Conservation (phyloP, 345 rosid genomes). For the Corymbia maculata region DNA sequence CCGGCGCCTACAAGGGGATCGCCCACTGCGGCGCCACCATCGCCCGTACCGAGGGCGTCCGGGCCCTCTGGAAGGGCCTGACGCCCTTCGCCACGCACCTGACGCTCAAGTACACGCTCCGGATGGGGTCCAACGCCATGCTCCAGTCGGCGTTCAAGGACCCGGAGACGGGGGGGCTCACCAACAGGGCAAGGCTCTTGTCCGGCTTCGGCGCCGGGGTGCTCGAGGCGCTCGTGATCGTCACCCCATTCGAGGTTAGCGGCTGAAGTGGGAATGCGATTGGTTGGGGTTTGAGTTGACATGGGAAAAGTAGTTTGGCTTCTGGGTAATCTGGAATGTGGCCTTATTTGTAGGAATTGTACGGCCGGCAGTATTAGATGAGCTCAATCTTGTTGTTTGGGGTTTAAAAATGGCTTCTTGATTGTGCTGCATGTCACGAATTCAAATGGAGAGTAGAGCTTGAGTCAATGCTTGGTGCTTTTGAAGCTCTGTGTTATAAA, state of each 20-base stretch:
- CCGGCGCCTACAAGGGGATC: slow-evolving; percentile 68
- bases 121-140: slow-evolving; percentile 91
- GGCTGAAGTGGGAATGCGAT: neutral
- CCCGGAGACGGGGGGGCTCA: slow-evolving; percentile 59
- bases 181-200: slow-evolving; percentile 42
- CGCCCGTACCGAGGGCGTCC: slow-evolving; percentile 54
- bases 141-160: slow-evolving; percentile 74
- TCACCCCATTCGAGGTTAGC: slow-evolving; percentile 87
- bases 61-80: slow-evolving; percentile 91
- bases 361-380: neutral
- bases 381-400: neutral
- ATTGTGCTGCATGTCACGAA: neutral
- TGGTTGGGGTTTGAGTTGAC: neutral
- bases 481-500: neutral
- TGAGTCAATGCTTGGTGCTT: neutral
- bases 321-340: neutral
- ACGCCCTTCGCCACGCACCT: slow-evolving; percentile 96
- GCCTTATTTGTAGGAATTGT: neutral
- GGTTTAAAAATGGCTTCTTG: neutral
- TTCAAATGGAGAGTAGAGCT: neutral
- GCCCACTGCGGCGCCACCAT: slow-evolving; percentile 73
- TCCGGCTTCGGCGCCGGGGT: slow-evolving; percentile 97
- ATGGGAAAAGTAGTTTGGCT: neutral
- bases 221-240: slow-evolving; percentile 86
- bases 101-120: slow-evolving; percentile 76